These are phyloP conservation scores for Nigrograna mackinnonii DNA, from an alignment of 2,329 filamentous ascomycete species.

Conservation along the genomic window DNA sequence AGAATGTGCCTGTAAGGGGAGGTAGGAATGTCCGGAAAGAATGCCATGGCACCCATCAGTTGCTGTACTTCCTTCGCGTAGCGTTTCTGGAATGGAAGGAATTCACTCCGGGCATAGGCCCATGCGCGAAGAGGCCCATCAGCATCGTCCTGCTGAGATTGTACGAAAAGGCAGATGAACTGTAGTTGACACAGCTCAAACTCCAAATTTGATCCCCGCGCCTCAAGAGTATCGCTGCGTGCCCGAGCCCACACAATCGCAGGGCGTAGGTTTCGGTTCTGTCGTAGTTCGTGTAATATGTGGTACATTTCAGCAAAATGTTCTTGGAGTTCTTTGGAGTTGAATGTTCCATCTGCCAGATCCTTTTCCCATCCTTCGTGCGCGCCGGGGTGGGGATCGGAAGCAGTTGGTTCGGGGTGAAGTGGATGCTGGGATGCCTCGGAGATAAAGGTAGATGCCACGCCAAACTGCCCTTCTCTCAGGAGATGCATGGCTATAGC, in stretches of 20 bases:
- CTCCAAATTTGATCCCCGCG: constrained; percentile 86
- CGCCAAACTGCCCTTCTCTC: constrained; percentile 88
- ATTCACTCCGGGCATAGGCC: constrained; percentile 74
- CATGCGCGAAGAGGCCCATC: constrained; percentile 66
- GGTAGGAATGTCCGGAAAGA: constrained; percentile 69
- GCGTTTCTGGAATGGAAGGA: constrained; percentile 72
- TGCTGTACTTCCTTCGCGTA: constrained; percentile 81
- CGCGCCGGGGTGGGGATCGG: constrained; percentile 36
- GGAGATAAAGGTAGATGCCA: constrained; percentile 80
- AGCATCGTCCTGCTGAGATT: constrained; percentile 38
- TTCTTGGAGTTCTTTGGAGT: constrained; percentile 71
- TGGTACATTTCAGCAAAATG: constrained; percentile 90
- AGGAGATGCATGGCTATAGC: constrained; percentile 96
- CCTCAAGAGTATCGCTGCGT: constrained; percentile 73
- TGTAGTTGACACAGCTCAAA: constrained; percentile 92
- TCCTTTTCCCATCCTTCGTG: constrained; percentile 45
- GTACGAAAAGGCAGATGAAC: constrained; percentile 82
- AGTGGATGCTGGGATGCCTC: constrained; percentile 63
- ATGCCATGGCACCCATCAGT: constrained; percentile 81
- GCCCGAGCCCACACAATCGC: constrained; percentile 85
- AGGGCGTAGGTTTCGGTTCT: constrained; percentile 71
- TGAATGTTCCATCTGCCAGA: constrained; percentile 59
- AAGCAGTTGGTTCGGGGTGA: constrained; percentile 39
- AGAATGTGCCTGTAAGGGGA: constrained; percentile 85
- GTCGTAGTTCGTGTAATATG: constrained; percentile 78